phyloP scores from a whole-genome alignment of 2,329 filamentous ascomycete species.

The Trichoderma atroviride region DNA sequence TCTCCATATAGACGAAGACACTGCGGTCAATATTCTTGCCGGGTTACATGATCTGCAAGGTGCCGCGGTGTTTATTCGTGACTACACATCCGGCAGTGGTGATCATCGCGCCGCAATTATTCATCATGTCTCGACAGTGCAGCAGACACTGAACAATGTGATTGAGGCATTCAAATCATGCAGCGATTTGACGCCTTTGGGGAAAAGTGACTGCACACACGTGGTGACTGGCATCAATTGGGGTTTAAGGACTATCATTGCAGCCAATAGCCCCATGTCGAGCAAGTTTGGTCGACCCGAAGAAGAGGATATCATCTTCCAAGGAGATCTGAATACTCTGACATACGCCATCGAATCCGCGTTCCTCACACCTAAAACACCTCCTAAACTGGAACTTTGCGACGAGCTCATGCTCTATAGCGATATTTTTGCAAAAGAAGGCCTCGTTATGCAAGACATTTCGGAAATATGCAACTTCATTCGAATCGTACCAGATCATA shows the following conservation, averaged over 20 bases:
- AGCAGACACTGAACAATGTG: background rate
- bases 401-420: constrained; percentile 27
- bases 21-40: constrained; percentile 27
- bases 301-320: background rate
- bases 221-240: constrained; percentile 28
- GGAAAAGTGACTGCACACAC: constrained; percentile 11
- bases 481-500: background rate
- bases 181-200: background rate
- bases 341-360: background rate
- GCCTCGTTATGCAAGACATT: background rate
- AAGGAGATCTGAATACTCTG: constrained; percentile 17
- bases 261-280: background rate
- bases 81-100: fast-evolving
- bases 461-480: constrained; percentile 18
- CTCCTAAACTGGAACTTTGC: constrained; percentile 10
- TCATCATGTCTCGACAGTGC: constrained; percentile 6
- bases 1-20: constrained; percentile 14
- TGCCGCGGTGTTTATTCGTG: constrained; percentile 25
- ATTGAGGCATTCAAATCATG: background rate
- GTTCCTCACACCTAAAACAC: background rate
- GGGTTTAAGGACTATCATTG: constrained; percentile 27
- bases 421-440: constrained; percentile 23
- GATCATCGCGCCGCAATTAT: background rate
- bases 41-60: constrained; percentile 14
- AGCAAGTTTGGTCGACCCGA: background rate